These are phyloP conservation scores for Aspergillus carbonarius DNA, from an alignment of 2,329 filamentous ascomycete genomes.

Conservation along the genomic window DNA sequence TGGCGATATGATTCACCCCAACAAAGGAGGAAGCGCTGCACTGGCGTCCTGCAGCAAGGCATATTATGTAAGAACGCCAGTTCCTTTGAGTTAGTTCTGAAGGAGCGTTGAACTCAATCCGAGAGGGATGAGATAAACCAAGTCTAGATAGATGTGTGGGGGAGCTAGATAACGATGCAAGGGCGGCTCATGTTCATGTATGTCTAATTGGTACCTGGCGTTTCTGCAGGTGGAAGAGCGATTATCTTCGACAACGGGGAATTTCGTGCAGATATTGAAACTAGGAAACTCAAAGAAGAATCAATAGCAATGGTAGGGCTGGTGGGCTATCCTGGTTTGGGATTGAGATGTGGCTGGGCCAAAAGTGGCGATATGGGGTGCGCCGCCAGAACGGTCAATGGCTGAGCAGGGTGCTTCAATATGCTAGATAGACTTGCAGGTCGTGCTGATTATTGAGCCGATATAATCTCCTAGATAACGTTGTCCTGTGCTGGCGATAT, in stretches of 20 bases:
- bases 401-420: not conserved
- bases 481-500: not conserved
- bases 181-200: conserved; percentile 1
- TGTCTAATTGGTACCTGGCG: conserved; percentile 2
- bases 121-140: not conserved
- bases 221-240: not conserved
- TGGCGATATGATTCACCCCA: too few relatives aligned
- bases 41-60: not conserved
- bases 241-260: conserved; percentile 1
- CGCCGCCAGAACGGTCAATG: not conserved
- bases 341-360: not conserved
- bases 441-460: not conserved
- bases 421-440: conserved; percentile 4
- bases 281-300: not conserved
- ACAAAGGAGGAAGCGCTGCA: not conserved
- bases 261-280: conserved; percentile 4
- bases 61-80: not conserved
- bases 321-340: not conserved
- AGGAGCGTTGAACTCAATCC: not conserved
- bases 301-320: not conserved
- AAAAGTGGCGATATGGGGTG: not conserved
- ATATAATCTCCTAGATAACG: not conserved
- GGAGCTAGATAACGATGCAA: not conserved
- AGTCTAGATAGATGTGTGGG: not conserved
- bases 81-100: not conserved